phyloP scores from a whole-genome alignment of 164 flowering plant genomes.

The Vitis rotundifolia region DNA sequence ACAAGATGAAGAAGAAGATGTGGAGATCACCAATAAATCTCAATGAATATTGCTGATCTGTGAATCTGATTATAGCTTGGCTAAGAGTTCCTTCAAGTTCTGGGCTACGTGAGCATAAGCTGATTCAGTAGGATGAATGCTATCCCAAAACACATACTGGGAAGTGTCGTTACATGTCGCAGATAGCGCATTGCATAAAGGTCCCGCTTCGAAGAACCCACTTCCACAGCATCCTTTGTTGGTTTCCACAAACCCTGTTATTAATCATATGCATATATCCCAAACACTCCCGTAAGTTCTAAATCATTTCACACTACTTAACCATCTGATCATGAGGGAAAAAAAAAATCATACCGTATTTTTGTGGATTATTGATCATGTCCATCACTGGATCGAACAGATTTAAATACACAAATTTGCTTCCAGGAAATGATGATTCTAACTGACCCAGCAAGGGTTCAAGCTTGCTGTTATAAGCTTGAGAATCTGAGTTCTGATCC shows the following conservation, averaged over 20 bases:
- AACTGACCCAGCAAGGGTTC: slow-evolving; percentile 12
- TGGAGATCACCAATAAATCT: too few relatives aligned
- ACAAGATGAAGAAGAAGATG: too few relatives aligned
- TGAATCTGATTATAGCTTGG: too few relatives aligned
- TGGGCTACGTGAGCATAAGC: slow-evolving; percentile 25
- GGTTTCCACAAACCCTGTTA: slow-evolving; percentile 37
- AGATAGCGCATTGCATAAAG: slow-evolving; percentile 23
- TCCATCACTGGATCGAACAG: slow-evolving; percentile 32
- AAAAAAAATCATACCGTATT: slow-evolving; percentile 36
- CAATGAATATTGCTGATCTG: too few relatives aligned
- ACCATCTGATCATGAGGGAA: too few relatives aligned
- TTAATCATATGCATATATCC: too few relatives aligned
- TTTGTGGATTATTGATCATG: slow-evolving; percentile 41
- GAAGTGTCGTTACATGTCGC: slow-evolving; percentile 28
- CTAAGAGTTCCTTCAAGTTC: background rate
- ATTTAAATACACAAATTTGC: slow-evolving; percentile 33
- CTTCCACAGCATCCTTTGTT: slow-evolving; percentile 54
- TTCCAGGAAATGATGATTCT: slow-evolving; percentile 31
- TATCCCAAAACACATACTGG: slow-evolving; percentile 50
- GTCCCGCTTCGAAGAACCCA: slow-evolving; percentile 35
- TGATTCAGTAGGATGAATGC: slow-evolving; percentile 44
- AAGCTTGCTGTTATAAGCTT: slow-evolving; percentile 50
- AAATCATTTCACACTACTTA: too few relatives aligned
- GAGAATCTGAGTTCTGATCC: slow-evolving; percentile 45
- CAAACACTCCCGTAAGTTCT: background rate